Evolutionary conservation across 495 filamentous ascomycete species (phyloP), one percentile per base, ranked within the genome.

Genomic region (Cryomyces minteri): DNA sequence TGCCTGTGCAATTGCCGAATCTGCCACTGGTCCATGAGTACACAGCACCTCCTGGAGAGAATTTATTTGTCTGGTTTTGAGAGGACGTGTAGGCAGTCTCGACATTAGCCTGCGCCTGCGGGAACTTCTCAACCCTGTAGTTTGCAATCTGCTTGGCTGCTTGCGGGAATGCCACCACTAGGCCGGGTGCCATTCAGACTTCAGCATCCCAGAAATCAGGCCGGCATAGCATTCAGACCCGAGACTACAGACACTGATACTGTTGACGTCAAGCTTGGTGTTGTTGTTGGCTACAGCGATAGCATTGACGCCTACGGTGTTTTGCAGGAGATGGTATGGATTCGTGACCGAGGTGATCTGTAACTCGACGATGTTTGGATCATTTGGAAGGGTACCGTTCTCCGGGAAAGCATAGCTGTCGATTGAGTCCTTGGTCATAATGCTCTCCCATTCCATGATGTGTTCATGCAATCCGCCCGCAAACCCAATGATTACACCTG

Each of bases 261-360:
- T 79, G 57, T 76, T 62, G 4, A 61, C 54, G 43, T 72, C 69
- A 9, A 80, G 58, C 33, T 41, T 36, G 4, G 46, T 39, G 39
- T 61, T 62, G 34, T 54, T 51, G 12, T 49, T 50, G 10, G 62
- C 60, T 31, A 47, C 49, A 5, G 38, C 47, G 37, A 64, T 53
- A 0, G 60, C 62, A 51, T 77, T 76, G 12, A 62, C 55, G 4
- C 73, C 66, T 12, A 74, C 67, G 2, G 68, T 67, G 45, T 82
- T 81, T 48, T 83, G 77, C 14, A 88, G 58, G 0, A 88, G 59
- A 50, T 83, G 77, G 58, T 79, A 87, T 1, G 72, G 66, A 46
- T 74, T 82, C 4, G 74, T 71, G 4, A 84, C 71, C 0, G 78
- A 67, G 8, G 71, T 68, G 36, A 86, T 74, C 14, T 81, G 76